Conservation (phyloP, 2,329 filamentous ascomycete species). For the Mariannaea sp. region DNA sequence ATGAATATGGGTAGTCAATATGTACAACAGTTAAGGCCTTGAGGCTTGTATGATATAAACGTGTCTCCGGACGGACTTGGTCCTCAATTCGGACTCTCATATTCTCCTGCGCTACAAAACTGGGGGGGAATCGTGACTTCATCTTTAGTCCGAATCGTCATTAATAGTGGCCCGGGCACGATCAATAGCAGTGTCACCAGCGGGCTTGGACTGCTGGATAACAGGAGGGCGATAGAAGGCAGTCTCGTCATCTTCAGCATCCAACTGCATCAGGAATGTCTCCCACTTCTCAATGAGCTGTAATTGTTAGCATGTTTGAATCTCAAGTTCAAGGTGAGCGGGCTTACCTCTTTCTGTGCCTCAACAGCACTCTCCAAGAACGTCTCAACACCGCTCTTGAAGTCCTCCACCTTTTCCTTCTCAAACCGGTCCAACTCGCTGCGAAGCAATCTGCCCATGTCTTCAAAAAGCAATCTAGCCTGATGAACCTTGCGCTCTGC, state of each 20-base stretch:
- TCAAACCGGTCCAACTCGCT: slow-evolving; percentile 92
- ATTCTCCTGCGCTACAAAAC: slow-evolving; percentile 20
- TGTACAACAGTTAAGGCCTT: slow-evolving; percentile 43
- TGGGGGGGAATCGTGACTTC: slow-evolving; percentile 23
- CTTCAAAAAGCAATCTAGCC: slow-evolving; percentile 87
- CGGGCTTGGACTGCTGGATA: slow-evolving; percentile 56
- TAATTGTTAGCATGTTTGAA: slow-evolving; percentile 32
- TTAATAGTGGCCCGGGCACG: slow-evolving; percentile 62
- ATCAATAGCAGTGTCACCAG: slow-evolving; percentile 64
- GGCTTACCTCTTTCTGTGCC: slow-evolving; percentile 92
- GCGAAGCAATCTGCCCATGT: slow-evolving; percentile 95
- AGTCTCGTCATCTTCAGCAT: slow-evolving; percentile 85
- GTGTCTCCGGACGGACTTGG: slow-evolving; percentile 35
- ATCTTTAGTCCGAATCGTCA: slow-evolving; percentile 61
- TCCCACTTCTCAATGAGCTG: slow-evolving; percentile 90
- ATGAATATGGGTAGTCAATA: slow-evolving; percentile 36
- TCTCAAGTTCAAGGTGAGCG: neutral
- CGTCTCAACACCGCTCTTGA: slow-evolving; percentile 97
- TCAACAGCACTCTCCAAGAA: slow-evolving; percentile 97
- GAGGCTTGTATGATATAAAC: slow-evolving; percentile 45
- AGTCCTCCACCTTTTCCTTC: slow-evolving; percentile 97
- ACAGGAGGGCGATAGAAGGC: slow-evolving; percentile 68
- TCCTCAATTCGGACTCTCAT: slow-evolving; percentile 18
- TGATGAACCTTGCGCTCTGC: slow-evolving; percentile 93
- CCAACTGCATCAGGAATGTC: slow-evolving; percentile 94